These are phyloP conservation scores for Balansia obtecta DNA, from an alignment of 2,329 filamentous ascomycete genomes.

Conservation along the genomic window DNA sequence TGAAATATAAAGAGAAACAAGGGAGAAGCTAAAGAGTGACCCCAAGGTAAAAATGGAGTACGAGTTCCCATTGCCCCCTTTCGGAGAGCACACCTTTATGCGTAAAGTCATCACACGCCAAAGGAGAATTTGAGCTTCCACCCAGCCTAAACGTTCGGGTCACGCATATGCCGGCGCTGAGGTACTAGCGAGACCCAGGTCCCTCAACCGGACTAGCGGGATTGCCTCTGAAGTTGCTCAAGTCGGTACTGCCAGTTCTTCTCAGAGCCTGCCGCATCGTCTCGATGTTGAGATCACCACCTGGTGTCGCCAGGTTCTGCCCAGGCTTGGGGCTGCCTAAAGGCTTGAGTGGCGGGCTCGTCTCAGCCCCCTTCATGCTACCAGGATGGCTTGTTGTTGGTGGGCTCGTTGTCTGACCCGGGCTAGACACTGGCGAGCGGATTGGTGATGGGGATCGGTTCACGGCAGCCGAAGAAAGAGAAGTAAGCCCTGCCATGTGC, in stretches of 20 bases:
- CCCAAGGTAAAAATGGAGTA: constrained; percentile 4
- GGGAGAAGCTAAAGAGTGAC: constrained; percentile 2
- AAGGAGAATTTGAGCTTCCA: no score
- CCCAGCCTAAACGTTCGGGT: no score
- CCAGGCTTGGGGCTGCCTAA: constrained; percentile 52
- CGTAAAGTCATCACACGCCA: no score
- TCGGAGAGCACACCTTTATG: no score
- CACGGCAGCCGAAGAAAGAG: constrained; percentile 35
- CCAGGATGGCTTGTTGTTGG: constrained; percentile 65
- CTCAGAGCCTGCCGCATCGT: constrained; percentile 86
- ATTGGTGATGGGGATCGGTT: constrained; percentile 72
- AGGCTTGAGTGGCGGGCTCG: constrained; percentile 48
- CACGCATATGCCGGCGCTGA: no score
- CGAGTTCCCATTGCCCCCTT: no score
- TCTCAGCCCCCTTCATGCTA: constrained; percentile 61
- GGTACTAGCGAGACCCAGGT: constrained; percentile 15
- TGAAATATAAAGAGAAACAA: background rate
- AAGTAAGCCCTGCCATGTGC: constrained; percentile 55
- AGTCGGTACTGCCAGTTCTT: constrained; percentile 73
- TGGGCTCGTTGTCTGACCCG: constrained; percentile 54
- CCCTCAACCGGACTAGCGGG: constrained; percentile 45
- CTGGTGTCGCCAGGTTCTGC: constrained; percentile 31
- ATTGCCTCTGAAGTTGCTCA: constrained; percentile 44
- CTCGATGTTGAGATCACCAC: constrained; percentile 70
- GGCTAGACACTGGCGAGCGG: constrained; percentile 65